Evolutionary conservation across 108 stramenopile species (phyloP).

Genomic region (Pseudonitzschia delicatissima): DNA sequence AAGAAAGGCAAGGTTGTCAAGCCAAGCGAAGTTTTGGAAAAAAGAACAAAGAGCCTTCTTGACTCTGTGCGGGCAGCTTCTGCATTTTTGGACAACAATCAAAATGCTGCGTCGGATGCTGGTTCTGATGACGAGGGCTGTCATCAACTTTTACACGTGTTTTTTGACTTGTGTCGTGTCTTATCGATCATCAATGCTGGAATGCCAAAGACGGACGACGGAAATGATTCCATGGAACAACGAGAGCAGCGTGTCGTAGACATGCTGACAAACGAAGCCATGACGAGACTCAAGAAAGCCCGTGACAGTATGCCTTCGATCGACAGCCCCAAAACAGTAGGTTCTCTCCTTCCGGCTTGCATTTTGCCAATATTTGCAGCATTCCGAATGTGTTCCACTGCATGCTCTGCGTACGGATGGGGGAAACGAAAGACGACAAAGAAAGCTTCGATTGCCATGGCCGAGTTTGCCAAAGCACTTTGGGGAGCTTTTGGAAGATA

Average conservation of each 20-base stretch:
- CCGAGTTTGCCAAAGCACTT: conserved; percentile 38
- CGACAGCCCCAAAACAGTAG: conserved; percentile 20
- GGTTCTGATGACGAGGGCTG: not conserved
- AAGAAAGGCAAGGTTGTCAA: conserved; percentile 79
- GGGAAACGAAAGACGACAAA: conserved; percentile 74
- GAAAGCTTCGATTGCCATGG: conserved; percentile 49
- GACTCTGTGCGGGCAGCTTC: conserved; percentile 23
- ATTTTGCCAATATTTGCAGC: conserved; percentile 63
- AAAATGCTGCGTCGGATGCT: not conserved
- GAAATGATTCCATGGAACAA: conserved; percentile 37
- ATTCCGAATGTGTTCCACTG: conserved; percentile 49
- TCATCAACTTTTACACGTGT: conserved; percentile 25
- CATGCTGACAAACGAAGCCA: conserved; percentile 5
- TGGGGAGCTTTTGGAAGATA: conserved; percentile 40
- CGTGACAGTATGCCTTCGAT: conserved; percentile 18
- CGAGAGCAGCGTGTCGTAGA: conserved; percentile 25
- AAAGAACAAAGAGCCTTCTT: conserved; percentile 51
- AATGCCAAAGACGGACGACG: conserved; percentile 11
- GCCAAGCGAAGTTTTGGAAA: conserved; percentile 38
- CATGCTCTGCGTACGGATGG: conserved; percentile 68
- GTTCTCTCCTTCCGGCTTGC: conserved; percentile 54
- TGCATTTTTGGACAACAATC: conserved; percentile 14
- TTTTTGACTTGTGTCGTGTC: conserved; percentile 39
- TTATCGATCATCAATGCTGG: conserved; percentile 48
- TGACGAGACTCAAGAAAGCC: conserved; percentile 14